Base-by-base conservation (phyloP, 352 stramenopile species). In the Thalassiosira mediterranea region DNA sequence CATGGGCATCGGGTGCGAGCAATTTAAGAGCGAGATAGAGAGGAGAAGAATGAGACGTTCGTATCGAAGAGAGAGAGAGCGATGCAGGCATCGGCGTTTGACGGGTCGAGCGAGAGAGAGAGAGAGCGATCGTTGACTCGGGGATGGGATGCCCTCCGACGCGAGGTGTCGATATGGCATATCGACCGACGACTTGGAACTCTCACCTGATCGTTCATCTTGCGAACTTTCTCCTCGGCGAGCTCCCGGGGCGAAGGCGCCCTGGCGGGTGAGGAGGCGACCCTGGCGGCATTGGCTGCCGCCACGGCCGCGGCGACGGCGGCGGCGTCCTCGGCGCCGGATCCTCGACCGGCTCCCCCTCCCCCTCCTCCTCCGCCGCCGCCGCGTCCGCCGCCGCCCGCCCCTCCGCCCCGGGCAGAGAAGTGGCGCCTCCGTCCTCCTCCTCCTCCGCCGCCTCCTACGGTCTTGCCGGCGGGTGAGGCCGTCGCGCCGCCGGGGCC, bases 131-230 rank as follows among this genome's bases (percentile, higher is more conserved):
- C 4, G 29, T 23, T 5, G 13, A 53, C 44, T 29, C 44, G 29
- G 15, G 47, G 34, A 21, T 11, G 29, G 21, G 19, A 44, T 44
- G 31, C n/a, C n/a, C n/a, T n/a, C n/a, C n/a, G n/a, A n/a, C n/a
- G n/a, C n/a, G n/a, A n/a, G n/a, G n/a, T n/a, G n/a, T n/a, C n/a
- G n/a, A n/a, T n/a, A n/a, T n/a, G n/a, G n/a, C n/a, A n/a, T n/a
- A n/a, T n/a, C n/a, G n/a, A n/a, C n/a, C n/a, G n/a, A n/a, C n/a
- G n/a, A n/a, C n/a, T n/a, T n/a, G n/a, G n/a, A n/a, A n/a, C n/a
- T n/a, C 56, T 73, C 44, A 79, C 57, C 53, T 79, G 44, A 63
- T 79, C 70, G 8, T 42, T 67, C 70, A 72, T 72, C 47, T 34
- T 63, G 46, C 37, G 11, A 23, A 64, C 31, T 3, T 58, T 69